Base-by-base conservation (phyloP, 139 green algal species). In the Tetradesmus obliquus region DNA sequence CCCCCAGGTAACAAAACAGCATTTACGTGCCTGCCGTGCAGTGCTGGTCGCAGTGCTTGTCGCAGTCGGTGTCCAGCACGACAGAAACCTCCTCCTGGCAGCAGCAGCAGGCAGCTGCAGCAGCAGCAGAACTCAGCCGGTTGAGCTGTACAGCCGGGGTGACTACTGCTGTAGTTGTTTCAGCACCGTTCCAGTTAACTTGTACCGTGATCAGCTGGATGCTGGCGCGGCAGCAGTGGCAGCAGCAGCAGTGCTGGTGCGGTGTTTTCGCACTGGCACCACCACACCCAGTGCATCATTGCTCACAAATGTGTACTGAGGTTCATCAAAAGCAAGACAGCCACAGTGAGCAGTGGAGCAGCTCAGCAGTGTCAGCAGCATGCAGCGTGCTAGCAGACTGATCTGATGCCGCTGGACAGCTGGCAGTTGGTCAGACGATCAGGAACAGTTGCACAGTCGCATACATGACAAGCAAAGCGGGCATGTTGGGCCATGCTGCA, bases 1-100 rank as follows among this genome's bases (percentile, higher is more conserved):
- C 84, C 84, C 15, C 58, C 84, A 89, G 84, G 84, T 89, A 66
- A 79, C 12, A 24, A 6, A 24, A 76, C 17, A n/a, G 15, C 12
- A 19, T 76, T 76, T 76, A 3, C 3, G 7, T 76, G 66, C 66
- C 17, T 24, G 13, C 66, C 66, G n/a, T 76, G 66, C 66, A 76
- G 66, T 19, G 15, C 66, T 76, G 17, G 2, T 19, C 6, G 66
- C 66, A 76, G 66, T 19, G 15, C 66, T 76, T 3, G 2, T 19
- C 6, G 66, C 1, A 24, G 66, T 24, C n/a, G 66, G 17, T 76
- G 66, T 76, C 66, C 17, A 76, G 66, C 15, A 24, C 13, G 17
- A 76, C 15, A 24, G 17, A 76, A 76, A 76, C 66, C 66, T 76
- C 66, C 66, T 24, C 66, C 66, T 19, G 66, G 17, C 66, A 76